Evolutionary conservation across 345 rosid species (phyloP), one percentile per base, ranked within the genome.

Genomic region (Pugionium dolabratum): DNA sequence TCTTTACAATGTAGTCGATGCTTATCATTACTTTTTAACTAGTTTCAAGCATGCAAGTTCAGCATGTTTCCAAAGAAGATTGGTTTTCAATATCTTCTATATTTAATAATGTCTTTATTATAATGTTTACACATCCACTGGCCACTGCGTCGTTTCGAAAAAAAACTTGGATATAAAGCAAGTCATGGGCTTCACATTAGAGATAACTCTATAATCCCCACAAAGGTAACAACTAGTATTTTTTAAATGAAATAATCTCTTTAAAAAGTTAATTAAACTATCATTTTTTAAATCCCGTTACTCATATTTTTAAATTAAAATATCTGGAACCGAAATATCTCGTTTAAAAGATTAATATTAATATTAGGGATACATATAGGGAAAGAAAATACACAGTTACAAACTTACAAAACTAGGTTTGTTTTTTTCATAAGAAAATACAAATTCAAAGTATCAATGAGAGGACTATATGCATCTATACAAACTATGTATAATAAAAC

Each of bases 21-120:
- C 70, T 49, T 71, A 64, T 71, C 75, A 55, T 71, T 46, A 56
- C 64, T 64, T 63, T 62, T 33, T 25, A 32, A 41, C 4, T 18
- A 18, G 18, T 18, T 18, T 18, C 18, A 18, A 18, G 18, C 18
- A 18, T 18, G 18, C 18, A 18, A 36, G 54, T 30, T 44, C 70
- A 63, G 28, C 25, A 54, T 48, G 37, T 56, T 71, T 64, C 70
- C 4, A 64, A 64, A 56, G 51, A 61, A 11, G 67, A 61, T 44
- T 60, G 33, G 54, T 70, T 9, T 41, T 60, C 45, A n/a, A 9
- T 36, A 7, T 67, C 1, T 26, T 67, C 47, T 54, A 26, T 41
- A 35, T 7, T 45, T 18, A 18, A 36, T 11, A 31, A 18, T 33
- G 11, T 54, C 7, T 37, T 30, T 11, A 45, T 58, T 7, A 4